Percentiles rank a stretch among this genome's conserved stretches.
Conservation (phyloP, 2,329 filamentous ascomycete species). For the Fusarium ambrosium region DNA sequence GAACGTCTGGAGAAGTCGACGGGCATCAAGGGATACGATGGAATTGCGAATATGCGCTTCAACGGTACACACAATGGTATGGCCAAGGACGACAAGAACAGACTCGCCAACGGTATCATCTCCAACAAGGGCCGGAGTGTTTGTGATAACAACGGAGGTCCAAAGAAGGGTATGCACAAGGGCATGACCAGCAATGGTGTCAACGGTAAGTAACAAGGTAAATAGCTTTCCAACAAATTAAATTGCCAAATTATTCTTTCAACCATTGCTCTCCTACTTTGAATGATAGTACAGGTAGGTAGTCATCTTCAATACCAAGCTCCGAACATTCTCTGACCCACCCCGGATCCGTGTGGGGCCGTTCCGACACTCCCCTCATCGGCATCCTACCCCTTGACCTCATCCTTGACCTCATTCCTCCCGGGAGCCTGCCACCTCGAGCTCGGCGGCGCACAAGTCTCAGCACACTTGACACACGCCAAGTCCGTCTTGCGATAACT, state of each 20-base stretch:
- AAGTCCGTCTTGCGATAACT: conserved; percentile 43
- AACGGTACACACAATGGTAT: conserved; percentile 28
- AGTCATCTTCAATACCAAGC: background rate
- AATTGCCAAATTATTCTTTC: background rate
- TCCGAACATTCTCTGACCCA: background rate
- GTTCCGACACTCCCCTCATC: background rate
- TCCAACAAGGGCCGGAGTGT: conserved; percentile 13
- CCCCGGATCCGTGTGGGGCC: conserved; percentile 1
- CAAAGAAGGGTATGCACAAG: background rate
- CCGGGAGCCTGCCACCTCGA: conserved; percentile 45
- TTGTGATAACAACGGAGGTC: conserved; percentile 14
- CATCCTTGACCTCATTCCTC: conserved; percentile 21
- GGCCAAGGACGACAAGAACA: conserved; percentile 7
- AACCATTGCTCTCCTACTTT: background rate
- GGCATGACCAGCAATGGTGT: conserved; percentile 1
- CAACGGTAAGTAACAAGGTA: background rate
- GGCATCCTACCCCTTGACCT: conserved; percentile 4
- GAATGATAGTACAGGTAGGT: background rate
- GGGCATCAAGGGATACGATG: conserved; percentile 53
- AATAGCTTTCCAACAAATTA: background rate
- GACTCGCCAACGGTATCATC: conserved; percentile 19
- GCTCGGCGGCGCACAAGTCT: conserved; percentile 47
- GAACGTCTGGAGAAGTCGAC: conserved; percentile 72
- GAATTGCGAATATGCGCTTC: conserved; percentile 7
- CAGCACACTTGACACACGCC: conserved; percentile 45